phyloP scores from a whole-genome alignment of 768 basidiomycete genomes.

The Russula sp. region DNA sequence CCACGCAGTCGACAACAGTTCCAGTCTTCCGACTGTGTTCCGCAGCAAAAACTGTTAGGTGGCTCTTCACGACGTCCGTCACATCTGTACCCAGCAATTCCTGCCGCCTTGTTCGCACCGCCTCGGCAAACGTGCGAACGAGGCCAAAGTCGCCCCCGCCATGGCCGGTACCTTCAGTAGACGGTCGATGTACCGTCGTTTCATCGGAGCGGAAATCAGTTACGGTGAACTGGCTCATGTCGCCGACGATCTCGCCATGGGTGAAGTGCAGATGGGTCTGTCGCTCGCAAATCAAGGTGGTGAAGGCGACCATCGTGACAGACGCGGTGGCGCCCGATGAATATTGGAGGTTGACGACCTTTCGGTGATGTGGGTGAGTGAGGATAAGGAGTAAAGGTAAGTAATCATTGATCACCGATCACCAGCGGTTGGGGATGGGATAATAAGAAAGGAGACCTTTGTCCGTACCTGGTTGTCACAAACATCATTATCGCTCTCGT shows the following conservation, averaged over 20 bases:
- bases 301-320: constrained; percentile 87
- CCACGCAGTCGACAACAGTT: constrained; percentile 56
- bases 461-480: constrained; percentile 67
- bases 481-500: constrained; percentile 79
- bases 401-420: not conserved
- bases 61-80: constrained; percentile 64
- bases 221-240: constrained; percentile 70
- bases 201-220: constrained; percentile 62
- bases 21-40: constrained; percentile 69
- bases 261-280: constrained; percentile 80
- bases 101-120: constrained; percentile 61
- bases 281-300: constrained; percentile 72
- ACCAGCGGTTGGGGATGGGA: no score
- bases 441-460: not conserved
- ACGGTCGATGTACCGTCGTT: constrained; percentile 41
- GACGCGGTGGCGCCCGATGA: constrained; percentile 73
- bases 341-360: constrained; percentile 85
- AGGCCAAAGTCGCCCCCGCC: constrained; percentile 81
- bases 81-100: constrained; percentile 57
- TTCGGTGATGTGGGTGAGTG: not conserved
- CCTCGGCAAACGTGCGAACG: constrained; percentile 67
- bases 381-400: no score
- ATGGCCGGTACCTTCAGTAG: constrained; percentile 60
- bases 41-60: constrained; percentile 83
- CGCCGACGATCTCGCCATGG: constrained; percentile 82